These are phyloP conservation scores for Exidia glandulosa DNA, from an alignment of 768 basidiomycete species.

Conservation along the genomic window DNA sequence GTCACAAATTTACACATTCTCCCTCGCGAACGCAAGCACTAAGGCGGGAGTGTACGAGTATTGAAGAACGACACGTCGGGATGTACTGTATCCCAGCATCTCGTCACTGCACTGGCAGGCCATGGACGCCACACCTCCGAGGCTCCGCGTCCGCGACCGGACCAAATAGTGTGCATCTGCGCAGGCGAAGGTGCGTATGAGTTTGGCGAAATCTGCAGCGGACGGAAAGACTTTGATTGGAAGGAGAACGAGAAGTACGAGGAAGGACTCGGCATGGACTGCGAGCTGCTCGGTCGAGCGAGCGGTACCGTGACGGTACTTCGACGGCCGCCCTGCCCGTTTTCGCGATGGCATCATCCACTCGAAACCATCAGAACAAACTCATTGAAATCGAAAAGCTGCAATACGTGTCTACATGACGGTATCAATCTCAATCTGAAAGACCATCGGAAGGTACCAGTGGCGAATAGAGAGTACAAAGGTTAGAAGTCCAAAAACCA, in stretches of 20 bases:
- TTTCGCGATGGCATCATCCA: no score
- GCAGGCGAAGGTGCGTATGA: neutral
- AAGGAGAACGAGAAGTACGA: neutral
- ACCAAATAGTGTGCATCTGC: conserved; percentile 11
- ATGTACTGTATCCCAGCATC: conserved; percentile 12
- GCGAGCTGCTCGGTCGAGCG: neutral
- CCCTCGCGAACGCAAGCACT: neutral
- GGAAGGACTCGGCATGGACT: neutral
- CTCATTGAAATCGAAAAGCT: neutral
- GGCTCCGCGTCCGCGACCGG: conserved; percentile 8
- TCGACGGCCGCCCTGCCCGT: no score
- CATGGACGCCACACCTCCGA: conserved; percentile 4
- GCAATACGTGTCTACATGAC: neutral
- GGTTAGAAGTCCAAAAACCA: no score
- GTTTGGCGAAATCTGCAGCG: neutral
- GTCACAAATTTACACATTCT: neutral
- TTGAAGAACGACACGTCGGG: conserved; percentile 10
- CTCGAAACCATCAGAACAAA: neutral
- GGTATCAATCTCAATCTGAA: no score
- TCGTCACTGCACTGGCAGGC: conserved; percentile 3
- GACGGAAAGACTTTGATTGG: neutral
- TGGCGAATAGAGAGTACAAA: no score
- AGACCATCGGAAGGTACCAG: no score
- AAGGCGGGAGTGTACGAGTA: conserved; percentile 6
- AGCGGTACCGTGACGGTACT: neutral